Evolutionary conservation across 768 basidiomycete species (phyloP).

Genomic region (Tubosaeta sp.): DNA sequence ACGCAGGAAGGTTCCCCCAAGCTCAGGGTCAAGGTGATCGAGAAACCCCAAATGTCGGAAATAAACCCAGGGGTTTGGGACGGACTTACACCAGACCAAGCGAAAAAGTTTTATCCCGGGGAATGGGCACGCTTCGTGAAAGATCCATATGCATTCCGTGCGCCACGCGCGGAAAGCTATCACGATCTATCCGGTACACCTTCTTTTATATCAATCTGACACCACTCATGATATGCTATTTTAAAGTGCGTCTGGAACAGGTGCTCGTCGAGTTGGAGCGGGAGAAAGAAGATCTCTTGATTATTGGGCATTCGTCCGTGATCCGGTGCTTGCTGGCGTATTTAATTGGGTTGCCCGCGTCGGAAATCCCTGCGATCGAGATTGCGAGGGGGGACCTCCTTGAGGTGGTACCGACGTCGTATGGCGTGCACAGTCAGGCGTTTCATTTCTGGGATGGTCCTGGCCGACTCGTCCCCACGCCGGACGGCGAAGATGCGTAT

Average conservation of each 20-base stretch:
- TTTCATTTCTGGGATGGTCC: constrained; percentile 93
- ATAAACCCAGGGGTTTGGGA: constrained; percentile 99
- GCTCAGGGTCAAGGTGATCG: constrained; percentile 74
- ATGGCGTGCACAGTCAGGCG: constrained; percentile 86
- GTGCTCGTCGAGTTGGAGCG: constrained; percentile 91
- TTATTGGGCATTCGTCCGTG: constrained; percentile 96
- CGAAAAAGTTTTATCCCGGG: constrained; percentile 83
- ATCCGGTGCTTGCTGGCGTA: constrained; percentile 94
- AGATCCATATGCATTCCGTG: constrained; percentile 91
- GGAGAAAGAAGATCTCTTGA: constrained; percentile 89
- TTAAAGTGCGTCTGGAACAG: constrained; percentile 88
- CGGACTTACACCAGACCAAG: constrained; percentile 86
- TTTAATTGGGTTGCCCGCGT: constrained; percentile 89
- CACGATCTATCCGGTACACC: constrained; percentile 82
- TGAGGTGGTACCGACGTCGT: constrained; percentile 85
- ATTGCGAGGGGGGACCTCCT: constrained; percentile 95
- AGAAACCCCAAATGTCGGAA: constrained; percentile 96
- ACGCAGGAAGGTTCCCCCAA: constrained; percentile 16
- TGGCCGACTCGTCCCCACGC: constrained; percentile 47
- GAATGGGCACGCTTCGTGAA: constrained; percentile 92
- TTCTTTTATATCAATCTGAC: background rate
- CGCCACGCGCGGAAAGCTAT: constrained; percentile 94
- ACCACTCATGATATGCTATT: background rate
- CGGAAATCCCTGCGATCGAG: constrained; percentile 96
- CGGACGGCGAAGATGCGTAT: constrained; percentile 30